Evolutionary conservation across 805 yeast species (phyloP).

Genomic region (Ogataea salicorniae): DNA sequence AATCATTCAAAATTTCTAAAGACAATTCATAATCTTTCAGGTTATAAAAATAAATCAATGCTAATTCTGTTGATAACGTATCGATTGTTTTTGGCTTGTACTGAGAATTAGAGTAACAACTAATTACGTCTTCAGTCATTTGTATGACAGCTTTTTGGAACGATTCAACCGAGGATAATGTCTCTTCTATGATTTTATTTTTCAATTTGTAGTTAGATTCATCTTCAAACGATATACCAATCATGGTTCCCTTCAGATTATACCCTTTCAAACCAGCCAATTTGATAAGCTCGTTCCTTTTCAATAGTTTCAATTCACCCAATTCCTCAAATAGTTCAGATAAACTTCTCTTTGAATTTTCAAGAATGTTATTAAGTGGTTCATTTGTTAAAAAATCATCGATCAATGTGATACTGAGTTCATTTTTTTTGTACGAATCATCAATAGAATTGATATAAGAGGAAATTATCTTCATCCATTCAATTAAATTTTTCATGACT

Average conservation of each 20-base stretch:
- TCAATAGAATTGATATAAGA: slow-evolving; percentile 21
- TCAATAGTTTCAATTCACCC: slow-evolving; percentile 46
- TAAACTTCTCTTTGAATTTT: slow-evolving; percentile 20
- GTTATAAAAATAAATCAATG: slow-evolving; percentile 55
- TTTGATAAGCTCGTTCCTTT: slow-evolving; percentile 38
- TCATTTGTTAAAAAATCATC: slow-evolving; percentile 34
- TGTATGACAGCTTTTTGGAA: slow-evolving; percentile 41
- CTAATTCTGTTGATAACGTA: slow-evolving; percentile 72
- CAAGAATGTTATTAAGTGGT: slow-evolving; percentile 15
- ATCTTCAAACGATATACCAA: slow-evolving; percentile 14
- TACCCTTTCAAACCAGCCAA: slow-evolving; percentile 30
- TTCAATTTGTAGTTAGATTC: slow-evolving; percentile 5
- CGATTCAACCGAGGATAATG: slow-evolving; percentile 28
- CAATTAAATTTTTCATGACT: slow-evolving; percentile 26
- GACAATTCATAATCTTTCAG: slow-evolving; percentile 55
- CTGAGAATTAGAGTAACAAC: slow-evolving; percentile 44
- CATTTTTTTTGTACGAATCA: slow-evolving; percentile 28
- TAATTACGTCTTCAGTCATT: slow-evolving; percentile 52
- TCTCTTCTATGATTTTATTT: slow-evolving; percentile 15
- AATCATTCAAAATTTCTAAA: slow-evolving; percentile 55
- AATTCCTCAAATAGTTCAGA: slow-evolving; percentile 32
- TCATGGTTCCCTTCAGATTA: slow-evolving; percentile 28
- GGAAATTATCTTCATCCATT: slow-evolving; percentile 26
- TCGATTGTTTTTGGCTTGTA: slow-evolving; percentile 62
- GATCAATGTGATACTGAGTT: slow-evolving; percentile 37